These are phyloP conservation scores for Polygonum aviculare DNA, from an alignment of 148 eudicot species.

Conservation along the genomic window DNA sequence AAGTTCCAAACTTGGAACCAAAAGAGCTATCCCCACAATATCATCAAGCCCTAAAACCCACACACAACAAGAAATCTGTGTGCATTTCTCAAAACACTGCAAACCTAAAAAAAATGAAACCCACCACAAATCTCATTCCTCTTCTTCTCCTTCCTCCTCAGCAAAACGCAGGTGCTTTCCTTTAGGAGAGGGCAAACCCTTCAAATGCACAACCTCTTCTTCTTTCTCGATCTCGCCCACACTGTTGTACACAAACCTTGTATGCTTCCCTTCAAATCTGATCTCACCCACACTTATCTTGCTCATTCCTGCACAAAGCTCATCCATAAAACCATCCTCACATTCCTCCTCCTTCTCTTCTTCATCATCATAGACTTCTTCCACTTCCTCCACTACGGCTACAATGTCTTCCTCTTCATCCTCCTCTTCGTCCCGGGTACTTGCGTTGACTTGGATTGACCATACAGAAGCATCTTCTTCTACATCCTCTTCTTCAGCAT, in stretches of 20 bases:
- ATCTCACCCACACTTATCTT: constrained; percentile 35
- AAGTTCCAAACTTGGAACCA: not conserved
- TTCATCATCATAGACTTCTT: constrained; percentile 17
- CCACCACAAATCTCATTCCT: not conserved
- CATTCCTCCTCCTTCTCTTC: constrained; percentile 18
- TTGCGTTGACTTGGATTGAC: constrained; percentile 78
- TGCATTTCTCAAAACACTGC: not conserved
- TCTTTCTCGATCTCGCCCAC: constrained; percentile 57
- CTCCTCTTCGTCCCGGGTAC: constrained; percentile 41
- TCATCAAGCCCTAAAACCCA: no score
- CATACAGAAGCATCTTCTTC: constrained; percentile 68
- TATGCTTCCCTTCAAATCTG: constrained; percentile 38
- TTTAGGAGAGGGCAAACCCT: constrained; percentile 53
- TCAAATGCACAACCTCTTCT: constrained; percentile 32
- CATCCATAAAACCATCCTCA: constrained; percentile 28
- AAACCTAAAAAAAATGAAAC: no score
- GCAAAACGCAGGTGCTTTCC: constrained; percentile 64
- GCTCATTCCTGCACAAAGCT: constrained; percentile 56
- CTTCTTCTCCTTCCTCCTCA: constrained; percentile 17
- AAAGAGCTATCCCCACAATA: not conserved
- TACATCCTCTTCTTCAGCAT: constrained; percentile 17
- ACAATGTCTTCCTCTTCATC: constrained; percentile 25
- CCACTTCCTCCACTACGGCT: constrained; percentile 4
- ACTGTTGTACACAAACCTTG: constrained; percentile 59
- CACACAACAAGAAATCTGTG: not conserved